A percentile compares a stretch with the other conserved stretches of the same genome.
These are phyloP conservation scores for Fusarium mangiferae DNA, from an alignment of 2,329 filamentous ascomycete genomes.

Conservation along the genomic window DNA sequence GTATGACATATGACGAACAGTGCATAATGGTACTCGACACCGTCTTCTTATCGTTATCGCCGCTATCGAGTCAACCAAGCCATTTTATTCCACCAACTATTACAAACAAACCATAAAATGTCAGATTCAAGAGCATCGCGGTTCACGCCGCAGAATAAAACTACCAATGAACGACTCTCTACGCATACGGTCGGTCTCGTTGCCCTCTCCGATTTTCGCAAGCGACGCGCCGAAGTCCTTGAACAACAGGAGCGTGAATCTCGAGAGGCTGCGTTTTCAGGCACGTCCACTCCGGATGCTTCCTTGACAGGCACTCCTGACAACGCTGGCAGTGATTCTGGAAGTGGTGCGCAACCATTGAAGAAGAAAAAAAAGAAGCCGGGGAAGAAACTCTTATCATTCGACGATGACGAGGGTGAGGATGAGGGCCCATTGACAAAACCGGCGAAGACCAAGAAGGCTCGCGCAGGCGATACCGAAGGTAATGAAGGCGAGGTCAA, in stretches of 20 bases:
- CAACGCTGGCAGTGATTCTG: constrained; percentile 51
- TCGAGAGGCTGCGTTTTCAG: constrained; percentile 66
- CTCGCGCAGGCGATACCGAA: constrained; percentile 49
- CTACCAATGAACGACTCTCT: constrained; percentile 83
- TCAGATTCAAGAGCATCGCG: constrained; percentile 60
- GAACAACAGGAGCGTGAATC: constrained; percentile 89
- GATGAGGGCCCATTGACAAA: constrained; percentile 55
- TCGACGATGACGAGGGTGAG: constrained; percentile 75
- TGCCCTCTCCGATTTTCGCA: constrained; percentile 91
- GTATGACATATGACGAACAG: not conserved
- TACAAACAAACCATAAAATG: constrained; percentile 47
- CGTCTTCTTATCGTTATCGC: constrained; percentile 22
- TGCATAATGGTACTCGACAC: not conserved
- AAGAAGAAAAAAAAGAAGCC: constrained; percentile 57
- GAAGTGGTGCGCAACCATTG: constrained; percentile 33
- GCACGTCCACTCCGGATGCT: constrained; percentile 59
- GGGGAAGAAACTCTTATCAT: constrained; percentile 66
- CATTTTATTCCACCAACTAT: constrained; percentile 2
- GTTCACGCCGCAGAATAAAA: constrained; percentile 80
- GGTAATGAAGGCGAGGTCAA: constrained; percentile 32
- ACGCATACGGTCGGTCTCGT: constrained; percentile 92
- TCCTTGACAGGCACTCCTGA: constrained; percentile 61
- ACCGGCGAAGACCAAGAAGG: constrained; percentile 49
- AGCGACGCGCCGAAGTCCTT: constrained; percentile 92
- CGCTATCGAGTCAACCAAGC: not conserved